These are phyloP conservation scores for Coemansia sp. DNA, from an alignment of 192 early-diverging fungal genomes.

Conservation along the genomic window DNA sequence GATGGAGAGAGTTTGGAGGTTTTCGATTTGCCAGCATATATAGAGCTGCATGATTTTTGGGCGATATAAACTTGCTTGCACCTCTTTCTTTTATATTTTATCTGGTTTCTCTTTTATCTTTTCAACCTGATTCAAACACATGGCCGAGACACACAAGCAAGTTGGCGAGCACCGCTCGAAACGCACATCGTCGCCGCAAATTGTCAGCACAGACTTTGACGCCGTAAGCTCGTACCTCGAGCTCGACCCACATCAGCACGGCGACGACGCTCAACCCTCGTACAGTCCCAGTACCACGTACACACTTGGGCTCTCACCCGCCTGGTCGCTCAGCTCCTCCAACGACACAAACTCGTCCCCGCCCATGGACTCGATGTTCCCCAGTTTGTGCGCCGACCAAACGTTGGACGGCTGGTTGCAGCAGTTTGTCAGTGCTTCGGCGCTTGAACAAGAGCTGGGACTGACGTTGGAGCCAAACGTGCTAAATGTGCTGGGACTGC, in stretches of 20 bases:
- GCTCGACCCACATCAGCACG: not conserved
- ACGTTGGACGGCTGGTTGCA: slow-evolving; percentile 48
- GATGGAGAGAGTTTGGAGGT: not conserved
- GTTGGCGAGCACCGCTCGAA: not conserved
- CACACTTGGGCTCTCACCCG: slow-evolving; percentile 15
- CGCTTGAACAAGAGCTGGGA: slow-evolving; percentile 10
- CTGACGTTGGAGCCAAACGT: slow-evolving; percentile 11
- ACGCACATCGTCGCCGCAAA: not conserved
- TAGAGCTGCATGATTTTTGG: not conserved
- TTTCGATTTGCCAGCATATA: not conserved
- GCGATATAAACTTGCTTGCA: not conserved
- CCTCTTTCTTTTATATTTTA: not conserved
- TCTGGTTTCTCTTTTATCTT: not conserved
- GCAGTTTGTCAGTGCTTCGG: slow-evolving; percentile 46
- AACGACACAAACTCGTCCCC: slow-evolving; percentile 11
- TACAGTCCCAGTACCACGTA: not conserved
- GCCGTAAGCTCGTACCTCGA: not conserved
- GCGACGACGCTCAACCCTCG: not conserved
- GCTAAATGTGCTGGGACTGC: slow-evolving; percentile 23
- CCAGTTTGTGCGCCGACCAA: slow-evolving; percentile 10
- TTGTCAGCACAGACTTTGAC: not conserved
- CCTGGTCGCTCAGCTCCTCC: slow-evolving; percentile 38
- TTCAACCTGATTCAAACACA: not conserved
- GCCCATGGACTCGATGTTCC: too few species aligned
- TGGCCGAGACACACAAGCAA: slow-evolving; percentile 7